Base-by-base conservation (phyloP, 305 asterid genomes). In the Ajuga reptans region DNA sequence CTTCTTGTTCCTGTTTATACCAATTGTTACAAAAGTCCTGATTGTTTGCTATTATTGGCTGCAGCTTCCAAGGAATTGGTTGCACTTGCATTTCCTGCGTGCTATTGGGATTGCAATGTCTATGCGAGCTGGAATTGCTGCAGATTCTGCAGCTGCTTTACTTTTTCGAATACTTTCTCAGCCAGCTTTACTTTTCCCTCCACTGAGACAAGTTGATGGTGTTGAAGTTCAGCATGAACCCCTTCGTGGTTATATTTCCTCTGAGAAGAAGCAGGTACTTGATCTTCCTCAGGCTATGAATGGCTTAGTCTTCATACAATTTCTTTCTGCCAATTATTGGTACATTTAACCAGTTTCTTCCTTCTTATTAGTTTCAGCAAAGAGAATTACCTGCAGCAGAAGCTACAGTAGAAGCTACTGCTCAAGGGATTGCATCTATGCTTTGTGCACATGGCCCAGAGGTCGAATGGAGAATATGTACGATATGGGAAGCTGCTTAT, bases 401-500 rank as follows among this genome's bases (percentile, higher is more conserved):
- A 83, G 96, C 97, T 59, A 87, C 97, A 2, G 83, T 89, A 57
- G 97, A 93, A 84, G 99, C 99, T 51, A 93, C 99, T 76, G 99
- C 99, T 54, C 96, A 93, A 72, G 99, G 97, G 70, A 91, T 93
- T 77, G 97, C 99, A 24, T 93, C 99, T 15, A 87, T 93, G 99
- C 99, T 93, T 73, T 93, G 99, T 74, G 96, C 99, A 70, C 97
- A 93, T 76, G 99, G 97, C 29, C 96, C 96, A 12, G 99, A 93
- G 87, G 97, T 91, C 49, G 97, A 93, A 78, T 93, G 99, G 99
- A 86, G 99, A 78, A 91, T 93, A 81, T 91, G 99, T 77, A 93
- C 99, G 59, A 83, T 93, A 68, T 93, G 99, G 99, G 99, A 93
- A 89, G 99, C 96, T 73, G 99, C 99, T 49, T 93, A 93, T 78